These are phyloP conservation scores for Phoenix dactylifera DNA, from an alignment of 176 grass and related monocot species.

Conservation along the genomic window DNA sequence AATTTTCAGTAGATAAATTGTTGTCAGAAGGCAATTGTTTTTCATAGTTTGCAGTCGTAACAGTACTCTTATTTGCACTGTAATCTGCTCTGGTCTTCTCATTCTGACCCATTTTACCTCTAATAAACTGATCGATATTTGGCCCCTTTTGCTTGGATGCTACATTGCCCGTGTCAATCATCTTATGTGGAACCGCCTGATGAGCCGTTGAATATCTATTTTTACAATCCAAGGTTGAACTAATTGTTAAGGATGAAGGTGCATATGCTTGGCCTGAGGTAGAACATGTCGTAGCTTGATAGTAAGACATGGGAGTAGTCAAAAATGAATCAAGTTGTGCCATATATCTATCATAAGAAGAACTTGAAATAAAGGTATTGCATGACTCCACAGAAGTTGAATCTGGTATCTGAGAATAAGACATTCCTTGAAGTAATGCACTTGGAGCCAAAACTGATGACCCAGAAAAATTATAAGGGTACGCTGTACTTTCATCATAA, in stretches of 20 bases:
- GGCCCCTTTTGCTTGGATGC: not conserved
- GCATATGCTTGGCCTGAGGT: slow-evolving; percentile 1
- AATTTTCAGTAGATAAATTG: not conserved
- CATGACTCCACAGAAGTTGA: slow-evolving; percentile 6
- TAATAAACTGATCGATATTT: not conserved
- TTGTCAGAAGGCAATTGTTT: not conserved
- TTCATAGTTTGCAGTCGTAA: not conserved
- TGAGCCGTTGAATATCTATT: not conserved
- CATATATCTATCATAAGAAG: slow-evolving; percentile 14
- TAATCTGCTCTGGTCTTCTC: not conserved
- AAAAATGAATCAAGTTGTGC: slow-evolving; percentile 21
- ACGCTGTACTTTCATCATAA: not conserved
- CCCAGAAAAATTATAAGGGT: not conserved
- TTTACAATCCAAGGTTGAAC: not conserved
- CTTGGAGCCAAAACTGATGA: not conserved
- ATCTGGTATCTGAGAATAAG: not conserved
- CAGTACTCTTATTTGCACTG: not conserved
- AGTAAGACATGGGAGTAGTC: not conserved
- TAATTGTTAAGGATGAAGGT: slow-evolving; percentile 3
- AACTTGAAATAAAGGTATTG: slow-evolving; percentile 7
- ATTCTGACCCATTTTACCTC: not conserved
- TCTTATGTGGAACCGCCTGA: slow-evolving; percentile 3
- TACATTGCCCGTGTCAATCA: not conserved
- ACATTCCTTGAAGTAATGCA: slow-evolving; percentile 4
- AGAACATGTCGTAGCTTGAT: slow-evolving; percentile 4